phyloP scores from a whole-genome alignment of 2,329 filamentous ascomycete genomes.

The Fusarium poae region DNA sequence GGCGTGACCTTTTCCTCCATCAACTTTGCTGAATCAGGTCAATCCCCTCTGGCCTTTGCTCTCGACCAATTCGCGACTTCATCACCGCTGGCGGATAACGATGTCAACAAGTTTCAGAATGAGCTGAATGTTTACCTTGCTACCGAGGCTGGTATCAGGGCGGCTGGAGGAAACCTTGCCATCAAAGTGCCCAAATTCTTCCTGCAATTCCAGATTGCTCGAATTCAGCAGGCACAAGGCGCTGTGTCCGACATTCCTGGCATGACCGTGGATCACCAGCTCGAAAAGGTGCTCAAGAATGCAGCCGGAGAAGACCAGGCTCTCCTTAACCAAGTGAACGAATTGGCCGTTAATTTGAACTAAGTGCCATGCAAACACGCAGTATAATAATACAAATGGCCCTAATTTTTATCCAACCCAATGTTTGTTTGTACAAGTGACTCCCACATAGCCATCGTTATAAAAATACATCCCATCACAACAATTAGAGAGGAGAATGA shows the following conservation, averaged over 20 bases:
- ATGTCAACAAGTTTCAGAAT: constrained; percentile 66
- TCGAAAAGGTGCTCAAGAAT: constrained; percentile 70
- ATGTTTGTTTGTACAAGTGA: constrained; percentile 44
- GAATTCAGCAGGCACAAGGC: constrained; percentile 71
- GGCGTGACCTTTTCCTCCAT: constrained; percentile 64
- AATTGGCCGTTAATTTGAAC: constrained; percentile 50
- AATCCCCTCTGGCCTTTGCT: constrained; percentile 66
- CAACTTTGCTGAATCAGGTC: constrained; percentile 66
- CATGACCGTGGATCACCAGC: constrained; percentile 67
- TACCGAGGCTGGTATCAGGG: constrained; percentile 70
- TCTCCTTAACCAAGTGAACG: constrained; percentile 66
- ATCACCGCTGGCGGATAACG: constrained; percentile 60
- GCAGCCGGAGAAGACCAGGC: constrained; percentile 62
- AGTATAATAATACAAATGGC: constrained; percentile 43
- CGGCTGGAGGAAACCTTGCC: constrained; percentile 64
- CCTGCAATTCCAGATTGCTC: constrained; percentile 68
- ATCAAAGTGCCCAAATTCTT: constrained; percentile 76
- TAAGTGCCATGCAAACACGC: constrained; percentile 17
- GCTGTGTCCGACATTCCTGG: constrained; percentile 64
- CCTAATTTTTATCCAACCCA: constrained; percentile 12
- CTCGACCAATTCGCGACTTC: constrained; percentile 66
- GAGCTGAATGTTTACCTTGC: constrained; percentile 68
- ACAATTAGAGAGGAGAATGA: constrained; percentile 47
- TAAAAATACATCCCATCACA: constrained; percentile 49
- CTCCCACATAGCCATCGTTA: constrained; percentile 47